These are phyloP conservation scores for Populus tremula DNA, from an alignment of 345 rosid species.

Conservation along the genomic window DNA sequence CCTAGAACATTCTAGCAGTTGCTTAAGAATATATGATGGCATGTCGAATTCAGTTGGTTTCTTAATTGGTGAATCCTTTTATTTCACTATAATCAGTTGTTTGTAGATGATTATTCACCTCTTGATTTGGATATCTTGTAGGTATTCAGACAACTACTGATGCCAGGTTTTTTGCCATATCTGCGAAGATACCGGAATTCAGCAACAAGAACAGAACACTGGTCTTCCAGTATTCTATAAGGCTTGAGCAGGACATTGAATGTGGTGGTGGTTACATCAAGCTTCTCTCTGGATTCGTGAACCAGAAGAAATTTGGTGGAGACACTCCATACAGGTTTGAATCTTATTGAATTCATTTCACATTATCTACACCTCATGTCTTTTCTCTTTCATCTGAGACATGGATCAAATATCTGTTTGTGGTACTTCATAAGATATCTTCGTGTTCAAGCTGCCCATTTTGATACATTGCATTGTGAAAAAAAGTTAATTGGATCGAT, in stretches of 20 bases:
- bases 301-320: constrained; percentile 96
- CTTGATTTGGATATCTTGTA: constrained; percentile 25
- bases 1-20: not conserved
- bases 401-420: too few species aligned
- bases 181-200: constrained; percentile 84
- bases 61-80: not conserved
- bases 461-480: too few species aligned
- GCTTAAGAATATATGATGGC: not conserved
- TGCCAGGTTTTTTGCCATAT: constrained; percentile 78
- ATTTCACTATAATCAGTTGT: not conserved
- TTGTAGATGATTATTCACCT: not conserved
- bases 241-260: constrained; percentile 86
- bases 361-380: not conserved
- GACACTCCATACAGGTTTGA: constrained; percentile 91
- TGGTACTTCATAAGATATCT: too few species aligned
- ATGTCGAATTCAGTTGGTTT: not conserved
- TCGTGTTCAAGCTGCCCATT: too few species aligned
- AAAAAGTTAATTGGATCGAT: too few species aligned
- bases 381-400: not conserved
- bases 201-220: constrained; percentile 81
- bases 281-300: constrained; percentile 86
- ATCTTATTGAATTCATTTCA: not conserved
- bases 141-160: constrained; percentile 87
- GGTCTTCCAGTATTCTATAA: constrained; percentile 82
- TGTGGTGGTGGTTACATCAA: constrained; percentile 98